Base-by-base conservation (phyloP, 1,139 yeast species). In the Pneumocystis oryctolagi region DNA sequence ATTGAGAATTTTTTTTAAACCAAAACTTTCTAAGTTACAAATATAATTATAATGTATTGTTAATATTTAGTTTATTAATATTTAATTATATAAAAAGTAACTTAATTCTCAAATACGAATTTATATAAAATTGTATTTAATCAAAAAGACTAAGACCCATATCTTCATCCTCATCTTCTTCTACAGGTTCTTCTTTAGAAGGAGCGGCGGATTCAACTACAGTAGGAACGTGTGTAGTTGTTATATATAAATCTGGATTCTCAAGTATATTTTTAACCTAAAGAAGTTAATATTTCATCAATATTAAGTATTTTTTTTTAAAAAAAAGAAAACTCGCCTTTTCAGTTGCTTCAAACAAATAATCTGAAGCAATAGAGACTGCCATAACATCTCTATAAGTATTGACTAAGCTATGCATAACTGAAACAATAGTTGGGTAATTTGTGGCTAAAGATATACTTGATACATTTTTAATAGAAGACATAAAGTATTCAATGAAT, bases 391-490 rank as follows among this genome's bases (percentile, higher is more conserved):
- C 87, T 95, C 94, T 92, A 95, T 94, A 92, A 84, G 88, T 85
- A 96, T 94, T 92, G 83, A 92, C 85, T 79, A 92, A 84, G 74
- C 95, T 84, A 96, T 92, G 98, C 78, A 96, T 92, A 77, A 92
- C 98, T 75, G 98, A 89, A 80, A 97, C 97, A 78, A 92, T 82
- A 77, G 99, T 92, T 84, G 98, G 98, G 95, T 92, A 90, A 79
- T 90, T 92, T 76, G 88, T 82, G 79, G 97, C 98, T 81, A 92
- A 84, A 70, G 99, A 92, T 79, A 92, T 82, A 73, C 95, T 84
- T 76, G 98, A 92, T 77, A 92, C 87, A 84, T 89, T 82, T 83
- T 83, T 82, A 79, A 92, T 83, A 75, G 98, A 98, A 71, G 90
- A 78, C 72, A 88, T 84, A 77, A 92, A 92, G 89, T 89, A 95